Conservation (phyloP, 176 grass and related monocot species). For the Chloris gayana region DNA sequence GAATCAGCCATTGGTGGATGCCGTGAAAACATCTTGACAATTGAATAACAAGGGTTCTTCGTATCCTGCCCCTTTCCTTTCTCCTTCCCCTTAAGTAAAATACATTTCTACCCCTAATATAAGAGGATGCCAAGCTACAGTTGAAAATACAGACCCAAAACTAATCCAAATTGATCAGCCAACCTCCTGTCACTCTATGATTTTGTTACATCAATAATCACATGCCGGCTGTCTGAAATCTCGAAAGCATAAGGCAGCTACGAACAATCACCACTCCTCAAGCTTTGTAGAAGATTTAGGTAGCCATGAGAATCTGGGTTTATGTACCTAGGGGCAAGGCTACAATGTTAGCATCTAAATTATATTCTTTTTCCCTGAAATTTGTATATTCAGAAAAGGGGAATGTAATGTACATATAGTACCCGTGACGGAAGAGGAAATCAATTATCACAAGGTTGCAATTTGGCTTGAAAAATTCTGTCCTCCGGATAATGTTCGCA, state of each 20-base stretch:
- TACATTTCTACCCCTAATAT: neutral
- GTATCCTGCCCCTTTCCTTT: neutral
- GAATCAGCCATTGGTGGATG: neutral
- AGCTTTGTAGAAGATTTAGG: constrained; percentile 69
- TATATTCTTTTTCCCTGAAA: neutral
- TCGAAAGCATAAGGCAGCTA: constrained; percentile 26
- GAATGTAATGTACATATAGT: constrained; percentile 4
- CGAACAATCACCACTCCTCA: constrained; percentile 83
- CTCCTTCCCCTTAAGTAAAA: neutral
- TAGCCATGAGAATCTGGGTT: constrained; percentile 68
- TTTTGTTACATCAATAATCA: neutral
- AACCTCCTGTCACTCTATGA: constrained; percentile 5
- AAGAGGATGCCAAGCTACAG: neutral
- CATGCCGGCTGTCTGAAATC: neutral
- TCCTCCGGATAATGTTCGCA: constrained; percentile 71
- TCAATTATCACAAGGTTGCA: constrained; percentile 83
- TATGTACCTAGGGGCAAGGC: constrained; percentile 61
- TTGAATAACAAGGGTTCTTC: neutral
- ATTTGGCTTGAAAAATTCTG: constrained; percentile 77
- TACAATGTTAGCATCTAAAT: constrained; percentile 13
- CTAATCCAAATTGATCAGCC: neutral
- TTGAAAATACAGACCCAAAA: neutral
- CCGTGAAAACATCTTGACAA: neutral
- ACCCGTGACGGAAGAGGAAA: constrained; percentile 92
- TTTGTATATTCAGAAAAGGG: neutral